phyloP scores from a whole-genome alignment of 2,329 filamentous ascomycete species.

The Aureobasidium sp. region DNA sequence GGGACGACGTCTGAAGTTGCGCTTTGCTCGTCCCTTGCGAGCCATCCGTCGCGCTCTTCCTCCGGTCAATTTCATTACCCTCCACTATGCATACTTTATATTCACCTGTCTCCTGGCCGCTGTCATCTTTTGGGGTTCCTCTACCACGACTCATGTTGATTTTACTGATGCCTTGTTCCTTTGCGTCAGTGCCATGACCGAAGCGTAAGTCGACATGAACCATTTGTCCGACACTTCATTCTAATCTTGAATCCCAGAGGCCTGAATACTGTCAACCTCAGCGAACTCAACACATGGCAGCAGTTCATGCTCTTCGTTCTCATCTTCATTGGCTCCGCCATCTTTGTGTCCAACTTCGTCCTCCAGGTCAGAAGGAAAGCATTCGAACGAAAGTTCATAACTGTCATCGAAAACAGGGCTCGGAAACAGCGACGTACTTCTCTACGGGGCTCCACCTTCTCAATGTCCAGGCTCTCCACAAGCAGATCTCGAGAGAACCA shows the following conservation, averaged over 20 bases:
- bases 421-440: conserved; percentile 14
- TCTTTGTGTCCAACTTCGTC: conserved; percentile 61
- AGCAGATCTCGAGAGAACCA: background rate
- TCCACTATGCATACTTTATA: conserved; percentile 64
- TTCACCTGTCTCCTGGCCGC: conserved; percentile 48
- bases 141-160: conserved; percentile 44
- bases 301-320: conserved; percentile 59
- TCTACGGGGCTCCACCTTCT: background rate
- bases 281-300: conserved; percentile 59
- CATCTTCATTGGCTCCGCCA: conserved; percentile 58
- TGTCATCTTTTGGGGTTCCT: conserved; percentile 55
- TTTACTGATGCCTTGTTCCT: conserved; percentile 63
- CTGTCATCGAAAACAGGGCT: conserved; percentile 38
- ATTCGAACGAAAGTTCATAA: conserved; percentile 55
- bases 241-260: conserved; percentile 33
- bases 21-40: conserved; percentile 12
- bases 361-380: conserved; percentile 53
- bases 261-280: conserved; percentile 61
- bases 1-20: conserved; percentile 5
- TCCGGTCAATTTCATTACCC: conserved; percentile 29
- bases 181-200: conserved; percentile 59
- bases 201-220: conserved; percentile 37
- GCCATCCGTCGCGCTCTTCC: conserved; percentile 17
- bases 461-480: background rate
- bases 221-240: background rate